These are phyloP conservation scores for Puccinia horiana DNA, from an alignment of 1,284 basidiomycete genomes.

Conservation along the genomic window DNA sequence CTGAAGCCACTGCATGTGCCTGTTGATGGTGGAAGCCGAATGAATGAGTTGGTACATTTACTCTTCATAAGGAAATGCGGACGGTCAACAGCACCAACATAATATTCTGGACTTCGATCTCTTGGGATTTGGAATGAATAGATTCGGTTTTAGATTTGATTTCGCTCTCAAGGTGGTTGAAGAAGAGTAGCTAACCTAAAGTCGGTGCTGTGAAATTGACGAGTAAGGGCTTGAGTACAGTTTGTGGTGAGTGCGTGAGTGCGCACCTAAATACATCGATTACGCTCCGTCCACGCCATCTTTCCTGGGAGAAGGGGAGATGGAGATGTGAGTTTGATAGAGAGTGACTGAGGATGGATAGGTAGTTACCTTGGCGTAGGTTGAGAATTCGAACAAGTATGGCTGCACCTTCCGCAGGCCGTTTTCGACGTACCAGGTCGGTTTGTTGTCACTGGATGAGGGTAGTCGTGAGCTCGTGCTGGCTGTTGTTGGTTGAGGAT, in stretches of 20 bases:
- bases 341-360: neutral
- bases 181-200: constrained; percentile 32
- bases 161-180: too few relatives aligned
- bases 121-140: neutral
- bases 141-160: neutral
- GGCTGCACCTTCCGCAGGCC: constrained; percentile 45
- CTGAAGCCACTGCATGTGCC: constrained; percentile 49
- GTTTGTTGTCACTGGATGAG: constrained; percentile 31
- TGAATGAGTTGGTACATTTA: neutral
- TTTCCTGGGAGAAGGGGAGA: constrained; percentile 27
- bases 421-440: constrained; percentile 45
- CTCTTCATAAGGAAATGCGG: neutral
- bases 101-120: constrained; percentile 49
- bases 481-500: neutral
- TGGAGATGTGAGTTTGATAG: neutral
- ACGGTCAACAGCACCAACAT: constrained; percentile 25
- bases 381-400: constrained; percentile 45
- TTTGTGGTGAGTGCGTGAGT: neutral
- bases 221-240: neutral
- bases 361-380: constrained; percentile 46
- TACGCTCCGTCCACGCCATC: constrained; percentile 44
- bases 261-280: constrained; percentile 48
- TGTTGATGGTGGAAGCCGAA: constrained; percentile 15
- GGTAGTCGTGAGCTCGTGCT: neutral
- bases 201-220: constrained; percentile 21